Evolutionary conservation across 768 basidiomycete genomes (phyloP).

Genomic region (Hydnomerulius pinastri): DNA sequence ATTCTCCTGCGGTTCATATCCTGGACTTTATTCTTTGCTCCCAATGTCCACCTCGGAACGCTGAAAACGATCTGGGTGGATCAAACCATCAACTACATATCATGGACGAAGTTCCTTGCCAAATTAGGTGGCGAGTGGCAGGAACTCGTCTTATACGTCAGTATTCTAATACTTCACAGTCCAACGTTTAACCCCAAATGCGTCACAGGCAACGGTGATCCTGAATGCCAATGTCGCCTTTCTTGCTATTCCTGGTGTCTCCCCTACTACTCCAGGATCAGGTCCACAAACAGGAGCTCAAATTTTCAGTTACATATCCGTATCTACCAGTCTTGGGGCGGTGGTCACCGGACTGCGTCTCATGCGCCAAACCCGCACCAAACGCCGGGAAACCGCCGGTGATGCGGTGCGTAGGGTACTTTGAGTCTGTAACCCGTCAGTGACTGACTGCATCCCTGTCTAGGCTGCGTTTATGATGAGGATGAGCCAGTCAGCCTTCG

Average conservation of each 20-base stretch:
- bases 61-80: conserved; percentile 49
- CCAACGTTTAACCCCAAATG: background rate
- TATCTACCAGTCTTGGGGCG: conserved; percentile 34
- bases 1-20: conserved; percentile 37
- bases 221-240: conserved; percentile 55
- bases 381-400: conserved; percentile 18
- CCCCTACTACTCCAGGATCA: background rate
- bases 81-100: conserved; percentile 35
- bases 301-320: conserved; percentile 41
- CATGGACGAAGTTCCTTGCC: conserved; percentile 43
- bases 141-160: conserved; percentile 48
- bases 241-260: conserved; percentile 40
- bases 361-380: conserved; percentile 37
- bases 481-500: background rate
- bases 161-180: conserved; percentile 11
- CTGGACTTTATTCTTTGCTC: conserved; percentile 45
- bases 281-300: conserved; percentile 22
- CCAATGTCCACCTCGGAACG: conserved; percentile 41
- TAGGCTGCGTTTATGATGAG: background rate
- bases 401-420: conserved; percentile 30
- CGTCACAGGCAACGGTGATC: conserved; percentile 47
- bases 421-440: background rate
- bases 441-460: background rate
- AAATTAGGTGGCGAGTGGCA: conserved; percentile 50
- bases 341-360: conserved; percentile 39